Conservation (phyloP, 2,329 filamentous ascomycete genomes). For the Aspergillus japonicus region DNA sequence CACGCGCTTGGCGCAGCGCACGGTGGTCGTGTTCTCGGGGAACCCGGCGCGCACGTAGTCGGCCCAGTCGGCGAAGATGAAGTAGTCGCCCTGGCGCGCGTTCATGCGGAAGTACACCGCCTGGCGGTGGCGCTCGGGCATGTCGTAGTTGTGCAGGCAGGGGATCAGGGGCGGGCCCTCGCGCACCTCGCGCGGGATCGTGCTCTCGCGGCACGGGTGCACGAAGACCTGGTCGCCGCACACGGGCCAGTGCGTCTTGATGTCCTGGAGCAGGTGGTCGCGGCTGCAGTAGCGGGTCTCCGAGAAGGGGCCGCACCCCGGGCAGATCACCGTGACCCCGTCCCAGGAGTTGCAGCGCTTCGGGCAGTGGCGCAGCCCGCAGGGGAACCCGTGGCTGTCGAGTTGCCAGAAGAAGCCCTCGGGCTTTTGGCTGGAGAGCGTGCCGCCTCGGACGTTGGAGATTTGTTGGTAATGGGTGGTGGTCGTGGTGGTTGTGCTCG, state of each 20-base stretch:
- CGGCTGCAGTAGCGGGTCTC: slow-evolving; percentile 40
- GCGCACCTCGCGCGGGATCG: slow-evolving; percentile 22
- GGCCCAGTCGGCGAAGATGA: slow-evolving; percentile 34
- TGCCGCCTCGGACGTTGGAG: not conserved
- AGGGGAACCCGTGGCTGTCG: slow-evolving; percentile 52
- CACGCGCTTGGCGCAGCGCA: slow-evolving; percentile 27
- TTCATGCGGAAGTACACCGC: slow-evolving; percentile 31
- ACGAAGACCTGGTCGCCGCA: slow-evolving; percentile 26
- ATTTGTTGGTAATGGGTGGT: not conserved
- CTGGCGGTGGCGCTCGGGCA: slow-evolving; percentile 38
- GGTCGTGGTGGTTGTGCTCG: slow-evolving; percentile 18
- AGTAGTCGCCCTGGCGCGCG: slow-evolving; percentile 32
- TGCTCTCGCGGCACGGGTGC: slow-evolving; percentile 19
- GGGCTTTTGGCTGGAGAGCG: slow-evolving; percentile 14
- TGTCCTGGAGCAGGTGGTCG: slow-evolving; percentile 36
- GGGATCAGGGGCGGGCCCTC: slow-evolving; percentile 29
- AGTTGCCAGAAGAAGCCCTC: slow-evolving; percentile 40
- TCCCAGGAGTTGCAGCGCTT: slow-evolving; percentile 34
- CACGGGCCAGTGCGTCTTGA: slow-evolving; percentile 36
- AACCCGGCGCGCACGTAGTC: slow-evolving; percentile 16
- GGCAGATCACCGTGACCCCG: slow-evolving; percentile 35
- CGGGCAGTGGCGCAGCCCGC: slow-evolving; percentile 27
- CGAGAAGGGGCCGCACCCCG: slow-evolving; percentile 41
- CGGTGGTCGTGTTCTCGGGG: slow-evolving; percentile 7
- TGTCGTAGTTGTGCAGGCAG: slow-evolving; percentile 28